Evolutionary conservation across 2,329 filamentous ascomycete species (phyloP), one percentile per base, ranked within the genome.

Genomic region (Fusarium subglutinans): DNA sequence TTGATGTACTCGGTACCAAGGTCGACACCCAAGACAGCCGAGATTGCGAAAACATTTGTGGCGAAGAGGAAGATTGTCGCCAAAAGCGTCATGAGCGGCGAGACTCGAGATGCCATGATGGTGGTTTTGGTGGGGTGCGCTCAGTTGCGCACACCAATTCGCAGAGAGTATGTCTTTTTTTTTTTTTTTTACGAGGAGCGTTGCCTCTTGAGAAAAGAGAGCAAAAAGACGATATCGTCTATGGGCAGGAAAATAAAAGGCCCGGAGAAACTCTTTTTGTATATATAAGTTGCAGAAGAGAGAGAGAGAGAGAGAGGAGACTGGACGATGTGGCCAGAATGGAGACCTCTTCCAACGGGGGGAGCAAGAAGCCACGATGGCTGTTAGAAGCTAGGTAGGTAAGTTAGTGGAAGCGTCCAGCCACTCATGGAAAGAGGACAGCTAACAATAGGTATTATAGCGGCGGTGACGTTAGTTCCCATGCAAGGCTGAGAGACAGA

Each of bases 1-100:
- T 98, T 99, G 86, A 99, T 93, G 85, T 97, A 98, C 82, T 98
- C 94, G 64, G 96, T 98, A 76, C 96, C 96, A 62, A 99, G 88
- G 84, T 99, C 96, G 79, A 99, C 90, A 73, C 96, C 96, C 28
- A 99, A 87, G 24, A 98, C 95, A 60, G 94, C 94, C 14, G 94
- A 86, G 56, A 85, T 84, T 33, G 88, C 89, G 47, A 87, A 84
- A 47, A 87, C 87, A 74, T 89, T 80, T 53, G 80, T 73, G n/a
- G 82, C 78, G 44, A 84, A 75, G 56, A 84, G 74, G 58, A 83
- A 79, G 60, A 83, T 62, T 60, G 79, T 81, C 73, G 82, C 82
- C 56, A 85, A 79, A 77, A 84, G 80, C 73, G 82, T 78, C 74
- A 78, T 80, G 77, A 85, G 74, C 45, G 82, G 81, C 64, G 83